Percentiles rank a stretch among this genome's conserved stretches.
These are phyloP conservation scores for Marasmius fiardii DNA, from an alignment of 1,284 basidiomycete genomes.

Conservation along the genomic window DNA sequence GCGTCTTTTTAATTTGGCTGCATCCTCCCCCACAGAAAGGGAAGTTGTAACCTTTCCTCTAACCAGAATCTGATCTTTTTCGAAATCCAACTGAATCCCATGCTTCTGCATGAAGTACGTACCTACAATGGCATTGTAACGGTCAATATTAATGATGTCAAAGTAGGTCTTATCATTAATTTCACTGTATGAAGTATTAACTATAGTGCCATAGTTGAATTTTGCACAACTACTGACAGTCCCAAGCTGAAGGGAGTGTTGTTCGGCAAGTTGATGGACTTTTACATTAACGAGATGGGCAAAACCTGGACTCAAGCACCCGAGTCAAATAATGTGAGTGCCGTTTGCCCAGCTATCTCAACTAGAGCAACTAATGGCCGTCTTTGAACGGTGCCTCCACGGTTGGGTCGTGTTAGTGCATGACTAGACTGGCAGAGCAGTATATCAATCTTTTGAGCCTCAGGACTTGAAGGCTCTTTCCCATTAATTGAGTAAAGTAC, in stretches of 20 bases:
- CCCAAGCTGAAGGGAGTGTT: constrained; percentile 14
- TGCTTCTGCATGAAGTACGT: constrained; percentile 23
- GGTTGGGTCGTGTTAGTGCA: neutral
- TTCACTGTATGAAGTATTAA: constrained; percentile 14
- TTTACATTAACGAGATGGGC: constrained; percentile 6
- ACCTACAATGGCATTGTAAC: constrained; percentile 28
- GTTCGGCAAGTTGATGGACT: constrained; percentile 8
- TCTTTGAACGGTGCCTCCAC: neutral
- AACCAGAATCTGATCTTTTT: constrained; percentile 13
- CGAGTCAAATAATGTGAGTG: constrained; percentile 14
- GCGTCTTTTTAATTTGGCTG: neutral
- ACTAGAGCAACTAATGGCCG: constrained; percentile 6
- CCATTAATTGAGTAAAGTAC: neutral
- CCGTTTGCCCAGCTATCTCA: constrained; percentile 3
- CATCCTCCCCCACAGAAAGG: constrained; percentile 14
- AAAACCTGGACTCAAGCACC: constrained; percentile 11
- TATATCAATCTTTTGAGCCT: neutral
- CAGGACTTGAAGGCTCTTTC: neutral
- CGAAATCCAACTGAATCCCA: constrained; percentile 24
- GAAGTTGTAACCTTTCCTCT: constrained; percentile 5
- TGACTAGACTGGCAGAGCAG: neutral
- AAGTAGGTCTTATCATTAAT: constrained; percentile 20
- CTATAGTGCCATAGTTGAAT: constrained; percentile 12
- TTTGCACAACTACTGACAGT: constrained; percentile 13
- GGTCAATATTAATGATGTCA: too few species aligned